These are phyloP conservation scores for Neospermospora avenae DNA, from an alignment of 2,329 filamentous ascomycete species.

Conservation along the genomic window DNA sequence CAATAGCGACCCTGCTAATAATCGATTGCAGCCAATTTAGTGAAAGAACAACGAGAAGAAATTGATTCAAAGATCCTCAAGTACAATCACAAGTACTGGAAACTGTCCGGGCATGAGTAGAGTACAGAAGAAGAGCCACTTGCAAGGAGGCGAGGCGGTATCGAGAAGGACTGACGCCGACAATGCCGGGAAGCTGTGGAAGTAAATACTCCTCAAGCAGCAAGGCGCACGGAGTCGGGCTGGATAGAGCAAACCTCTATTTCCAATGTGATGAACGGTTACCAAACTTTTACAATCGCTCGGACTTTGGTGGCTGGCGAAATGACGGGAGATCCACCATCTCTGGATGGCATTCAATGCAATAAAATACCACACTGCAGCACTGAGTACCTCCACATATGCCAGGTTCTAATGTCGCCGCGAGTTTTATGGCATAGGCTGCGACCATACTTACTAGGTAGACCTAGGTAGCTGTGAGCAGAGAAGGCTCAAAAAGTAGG, in stretches of 20 bases:
- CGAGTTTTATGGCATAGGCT: not conserved
- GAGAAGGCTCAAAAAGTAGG: not conserved
- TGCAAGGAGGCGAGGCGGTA: not conserved
- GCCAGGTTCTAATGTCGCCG: not conserved
- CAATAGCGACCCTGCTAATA: not conserved
- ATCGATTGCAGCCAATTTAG: not conserved
- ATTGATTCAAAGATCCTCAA: not conserved
- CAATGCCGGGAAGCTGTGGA: not conserved
- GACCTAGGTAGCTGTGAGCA: not conserved
- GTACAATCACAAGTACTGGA: not conserved
- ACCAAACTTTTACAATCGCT: not conserved
- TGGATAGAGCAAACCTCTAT: not conserved
- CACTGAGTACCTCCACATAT: not conserved
- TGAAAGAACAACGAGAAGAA: not conserved
- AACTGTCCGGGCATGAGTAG: not conserved
- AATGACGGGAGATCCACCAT: slow-evolving; percentile 18
- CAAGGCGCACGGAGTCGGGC: not conserved
- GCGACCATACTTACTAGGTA: not conserved
- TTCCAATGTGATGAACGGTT: not conserved
- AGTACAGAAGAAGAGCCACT: not conserved
- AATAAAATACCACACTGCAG: slow-evolving; percentile 11
- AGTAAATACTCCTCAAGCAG: not conserved
- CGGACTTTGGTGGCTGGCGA: slow-evolving; percentile 1
- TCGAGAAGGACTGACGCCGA: not conserved
- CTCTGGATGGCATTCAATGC: slow-evolving; percentile 17